Evolutionary conservation across 2,329 filamentous ascomycete genomes (phyloP), one percentile per base, ranked within the genome.

Genomic region (Aureobasidium subglaciale): DNA sequence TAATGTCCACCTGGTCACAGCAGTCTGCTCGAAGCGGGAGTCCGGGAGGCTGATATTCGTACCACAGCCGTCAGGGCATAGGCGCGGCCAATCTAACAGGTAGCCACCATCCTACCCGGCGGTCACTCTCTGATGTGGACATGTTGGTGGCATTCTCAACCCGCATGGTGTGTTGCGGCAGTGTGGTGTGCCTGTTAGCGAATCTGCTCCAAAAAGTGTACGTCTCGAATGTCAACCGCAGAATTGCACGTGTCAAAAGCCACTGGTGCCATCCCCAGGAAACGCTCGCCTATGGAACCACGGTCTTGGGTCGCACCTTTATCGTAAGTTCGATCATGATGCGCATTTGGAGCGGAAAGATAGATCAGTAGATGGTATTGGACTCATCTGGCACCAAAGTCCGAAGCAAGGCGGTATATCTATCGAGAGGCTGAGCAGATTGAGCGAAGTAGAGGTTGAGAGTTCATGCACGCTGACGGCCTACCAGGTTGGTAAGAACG

Each of bases 401-500:
- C 46, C 22, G 24, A 37, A 29, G 46, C 34, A 35, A 29, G 24
- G 13, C 29, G 29, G 29, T 15, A 50, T 27, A 15, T 38, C 5
- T 38, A 27, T 50, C 15, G 46, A 18, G 38, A 37, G 24, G 20
- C 32, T 50, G 32, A 18, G 24, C 45, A 15, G 46, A 22, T 18
- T 29, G 46, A 22, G 3, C 22, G 18, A 27, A 25, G 32, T 24
- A 38, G 29, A 38, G 27, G 18, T 42, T 18, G 25, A 35, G n/a
- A 34, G 50, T 43, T 54, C 38, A 54, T 43, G 49, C 49, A 42
- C 38, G 49, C 49, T 54, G 49, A 54, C 38, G 37, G 48, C 48
- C 30, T 24, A 35, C 50, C 38, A 29, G 50, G 40, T 43, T 43
- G 50, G 20, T n/a, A 32, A 41, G 32, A 35, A 41, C 48, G 15